Evolutionary conservation across 495 filamentous ascomycete species (phyloP).

Genomic region (Wilcoxina mikolae): DNA sequence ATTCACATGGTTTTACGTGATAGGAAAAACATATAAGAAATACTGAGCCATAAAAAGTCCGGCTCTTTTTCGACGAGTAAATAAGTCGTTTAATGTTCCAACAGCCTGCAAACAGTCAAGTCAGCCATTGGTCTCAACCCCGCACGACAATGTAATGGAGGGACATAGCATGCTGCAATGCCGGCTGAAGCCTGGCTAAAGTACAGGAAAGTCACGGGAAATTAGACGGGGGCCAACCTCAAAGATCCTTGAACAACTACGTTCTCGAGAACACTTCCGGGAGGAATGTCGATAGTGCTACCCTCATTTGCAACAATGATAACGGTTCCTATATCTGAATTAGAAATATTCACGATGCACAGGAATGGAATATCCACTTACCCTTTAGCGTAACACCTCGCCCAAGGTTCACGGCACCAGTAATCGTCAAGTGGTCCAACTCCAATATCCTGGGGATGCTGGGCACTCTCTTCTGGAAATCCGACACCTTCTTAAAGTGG

Average conservation of each 20-base stretch:
- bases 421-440: constrained; percentile 94
- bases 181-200: not conserved
- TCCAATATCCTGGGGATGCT: constrained; percentile 97
- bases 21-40: not conserved
- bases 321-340: constrained; percentile 45
- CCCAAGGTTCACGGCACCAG: constrained; percentile 88
- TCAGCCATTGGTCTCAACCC: constrained; percentile 8
- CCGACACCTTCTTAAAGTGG: constrained; percentile 99
- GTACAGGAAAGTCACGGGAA: not conserved
- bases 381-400: constrained; percentile 92
- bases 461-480: constrained; percentile 95
- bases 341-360: not conserved
- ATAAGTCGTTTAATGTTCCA: constrained; percentile 17
- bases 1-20: not conserved
- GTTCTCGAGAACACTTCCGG: constrained; percentile 93
- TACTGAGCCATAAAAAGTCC: not conserved
- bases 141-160: not conserved
- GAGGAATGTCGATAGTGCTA: constrained; percentile 93
- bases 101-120: constrained; percentile 9
- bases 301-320: constrained; percentile 98
- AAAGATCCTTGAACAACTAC: constrained; percentile 97
- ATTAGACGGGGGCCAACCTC: constrained; percentile 32
- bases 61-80: not conserved
- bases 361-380: constrained; percentile 7
- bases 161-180: not conserved